A percentile compares a stretch with the other conserved stretches of the same genome.
These are phyloP conservation scores for Noccaea bulbosa DNA, from an alignment of 345 rosid species.

Conservation along the genomic window DNA sequence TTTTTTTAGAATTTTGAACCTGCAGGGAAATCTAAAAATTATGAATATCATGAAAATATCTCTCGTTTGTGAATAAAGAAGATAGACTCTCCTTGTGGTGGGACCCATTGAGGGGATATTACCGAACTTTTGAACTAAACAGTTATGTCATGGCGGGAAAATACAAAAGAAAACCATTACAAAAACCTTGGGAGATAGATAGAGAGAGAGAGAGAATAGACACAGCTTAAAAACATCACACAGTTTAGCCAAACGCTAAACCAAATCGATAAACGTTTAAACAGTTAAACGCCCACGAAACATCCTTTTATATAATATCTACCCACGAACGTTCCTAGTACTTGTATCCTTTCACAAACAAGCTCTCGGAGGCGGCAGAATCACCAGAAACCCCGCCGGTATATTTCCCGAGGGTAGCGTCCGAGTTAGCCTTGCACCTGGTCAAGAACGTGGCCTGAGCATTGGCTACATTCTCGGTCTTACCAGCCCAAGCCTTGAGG, in stretches of 20 bases:
- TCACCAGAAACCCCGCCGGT: constrained; percentile 51
- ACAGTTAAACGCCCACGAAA: constrained; percentile 23
- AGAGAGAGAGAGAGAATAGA: background rate
- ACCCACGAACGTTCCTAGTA: constrained; percentile 47
- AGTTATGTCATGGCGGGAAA: constrained; percentile 41
- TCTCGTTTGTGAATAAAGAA: background rate
- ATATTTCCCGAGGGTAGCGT: constrained; percentile 82
- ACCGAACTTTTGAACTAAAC: constrained; percentile 42
- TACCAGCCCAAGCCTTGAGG: constrained; percentile 87
- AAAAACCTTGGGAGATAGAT: background rate
- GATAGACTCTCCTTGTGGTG: constrained; percentile 11
- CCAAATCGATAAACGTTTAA: constrained; percentile 29
- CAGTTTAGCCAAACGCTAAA: constrained; percentile 21
- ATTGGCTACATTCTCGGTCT: constrained; percentile 71
- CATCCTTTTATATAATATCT: constrained; percentile 8
- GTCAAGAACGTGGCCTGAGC: constrained; percentile 75
- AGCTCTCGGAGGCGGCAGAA: constrained; percentile 81
- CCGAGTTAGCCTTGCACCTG: constrained; percentile 87
- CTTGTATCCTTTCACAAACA: constrained; percentile 86
- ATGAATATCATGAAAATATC: constrained; percentile 1
- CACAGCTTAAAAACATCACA: constrained; percentile 22
- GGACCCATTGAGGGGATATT: constrained; percentile 16
- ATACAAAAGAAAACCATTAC: background rate
- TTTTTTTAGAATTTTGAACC: background rate
- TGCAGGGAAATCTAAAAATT: background rate